These are phyloP conservation scores for Cylindrotheca closterium DNA, from an alignment of 108 stramenopile species.

Conservation along the genomic window DNA sequence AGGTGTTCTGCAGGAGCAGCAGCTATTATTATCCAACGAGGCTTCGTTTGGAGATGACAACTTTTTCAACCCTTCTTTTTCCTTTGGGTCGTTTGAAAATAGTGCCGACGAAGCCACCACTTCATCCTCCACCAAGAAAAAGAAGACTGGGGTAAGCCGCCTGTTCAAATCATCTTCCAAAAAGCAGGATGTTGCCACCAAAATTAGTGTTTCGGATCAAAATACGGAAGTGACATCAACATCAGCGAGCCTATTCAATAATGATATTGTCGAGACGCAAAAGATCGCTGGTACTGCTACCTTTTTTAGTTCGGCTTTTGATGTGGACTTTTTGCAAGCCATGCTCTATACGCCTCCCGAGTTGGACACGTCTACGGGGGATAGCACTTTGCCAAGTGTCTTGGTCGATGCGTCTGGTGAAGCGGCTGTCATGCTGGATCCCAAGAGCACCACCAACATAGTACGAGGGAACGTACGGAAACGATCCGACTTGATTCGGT, in stretches of 20 bases:
- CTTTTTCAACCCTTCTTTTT: too few species aligned
- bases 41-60: too few species aligned
- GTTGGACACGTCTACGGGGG: conserved; percentile 17
- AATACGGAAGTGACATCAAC: too few species aligned
- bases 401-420: conserved; percentile 78
- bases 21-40: too few species aligned
- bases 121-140: conserved; percentile 5
- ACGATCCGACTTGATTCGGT: conserved; percentile 67
- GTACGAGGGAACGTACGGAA: conserved; percentile 12
- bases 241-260: too few species aligned
- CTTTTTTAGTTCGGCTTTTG: conserved; percentile 61
- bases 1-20: too few species aligned
- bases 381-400: conserved; percentile 37
- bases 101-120: too few species aligned
- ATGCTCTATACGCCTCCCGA: conserved; percentile 59
- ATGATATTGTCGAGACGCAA: conserved; percentile 14
- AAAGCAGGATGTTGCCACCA: neutral
- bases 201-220: too few species aligned
- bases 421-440: conserved; percentile 64
- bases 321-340: conserved; percentile 64
- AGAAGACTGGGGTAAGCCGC: neutral
- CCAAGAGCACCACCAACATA: conserved; percentile 17
- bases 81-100: too few species aligned
- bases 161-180: neutral
- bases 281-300: conserved; percentile 21